Evolutionary conservation across 352 stramenopile species (phyloP), one percentile per base, ranked within the genome.

Genomic region (Globisporangium middletonii): DNA sequence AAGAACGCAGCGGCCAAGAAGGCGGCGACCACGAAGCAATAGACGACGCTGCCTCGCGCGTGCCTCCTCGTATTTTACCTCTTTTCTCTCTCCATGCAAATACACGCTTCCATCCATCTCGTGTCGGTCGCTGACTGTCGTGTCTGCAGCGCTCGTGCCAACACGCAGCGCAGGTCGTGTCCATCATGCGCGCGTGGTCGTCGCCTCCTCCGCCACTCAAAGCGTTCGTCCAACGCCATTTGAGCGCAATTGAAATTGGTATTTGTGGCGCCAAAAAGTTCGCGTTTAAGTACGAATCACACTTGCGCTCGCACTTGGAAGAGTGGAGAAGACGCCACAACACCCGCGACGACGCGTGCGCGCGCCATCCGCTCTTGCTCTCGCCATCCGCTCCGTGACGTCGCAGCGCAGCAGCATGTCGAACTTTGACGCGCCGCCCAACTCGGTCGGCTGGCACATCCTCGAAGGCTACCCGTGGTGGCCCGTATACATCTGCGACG

Each of bases 381-480:
- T 9, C 43, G 6, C 37, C 37, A 12, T 12, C 1, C 9, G 19
- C n/a, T 26, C 6, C 16, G 16, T 16, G 43, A 18, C 19, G 16
- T 28, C 43, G 43, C 28, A 3, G 4, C 19, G 3, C 6, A 50
- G 3, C 6, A 50, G 16, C 12, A 64, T 51, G 58, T 37, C 52
- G 58, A 57, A 46, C 58, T 53, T 37, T 26, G 55, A 46, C 38
- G 47, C 42, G 27, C 44, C 71, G 62, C 68, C 73, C 49, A 89
- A 93, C 65, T 87, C 79, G 6, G 77, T 94, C 43, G 84, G 77
- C 47, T 94, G 84, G 84, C 83, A 88, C 69, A 92, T 94, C 57
- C 73, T 94, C 13, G 82, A 92, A 62, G 84, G 84, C 19, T 91
- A 75, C 66, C 84, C 84, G 8, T 94, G 84, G 84, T 94, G 84